Evolutionary conservation across 352 stramenopile species (phyloP), one percentile per base, ranked within the genome.

Genomic region (Globisporangium sylvaticum): DNA sequence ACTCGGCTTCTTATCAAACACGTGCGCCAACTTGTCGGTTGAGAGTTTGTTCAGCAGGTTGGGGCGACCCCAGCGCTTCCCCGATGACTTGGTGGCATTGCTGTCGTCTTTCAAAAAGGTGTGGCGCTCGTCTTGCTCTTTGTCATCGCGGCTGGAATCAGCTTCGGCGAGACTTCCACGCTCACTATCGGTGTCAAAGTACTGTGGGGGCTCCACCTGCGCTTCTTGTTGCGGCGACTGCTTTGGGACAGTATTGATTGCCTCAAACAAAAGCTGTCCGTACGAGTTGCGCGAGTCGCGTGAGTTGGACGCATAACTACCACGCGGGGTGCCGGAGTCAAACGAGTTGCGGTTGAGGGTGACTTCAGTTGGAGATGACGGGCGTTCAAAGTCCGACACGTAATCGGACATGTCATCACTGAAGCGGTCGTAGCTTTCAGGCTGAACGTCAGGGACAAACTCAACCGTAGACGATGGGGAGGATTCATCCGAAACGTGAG

Each of bases 31-130:
- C 42, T 50, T 50, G 42, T 50, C 66, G 3, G 50, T 25, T 22
- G 54, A 31, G 20, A 71, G 66, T 29, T 71, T 71, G 66, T 71
- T 71, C 18, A 71, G 55, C 66, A 71, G 25, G 20, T 71, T 67
- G 6, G 66, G 66, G 1, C 66, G 60, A n/a, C 52, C 57, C 66
- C 66, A 71, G 22, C 65, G 65, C 18, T 53, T 58, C 0, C 32
- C n/a, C 2, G 39, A 29, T 1, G 66, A 54, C 15, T 71, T 67
- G 1, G 42, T 15, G 0, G 66, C 27, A 9, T 25, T 34, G 9
- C 24, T 22, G 15, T 59, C 60, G 4, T 67, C 66, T 22, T 66
- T 70, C 50, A 62, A 37, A 34, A 55, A 54, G 20, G 66, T 64
- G 18, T 31, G 59, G 14, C 42, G 55, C 15, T 63, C 44, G 6